Base-by-base conservation (phyloP, 768 basidiomycete genomes). In the Suillus bovinus region DNA sequence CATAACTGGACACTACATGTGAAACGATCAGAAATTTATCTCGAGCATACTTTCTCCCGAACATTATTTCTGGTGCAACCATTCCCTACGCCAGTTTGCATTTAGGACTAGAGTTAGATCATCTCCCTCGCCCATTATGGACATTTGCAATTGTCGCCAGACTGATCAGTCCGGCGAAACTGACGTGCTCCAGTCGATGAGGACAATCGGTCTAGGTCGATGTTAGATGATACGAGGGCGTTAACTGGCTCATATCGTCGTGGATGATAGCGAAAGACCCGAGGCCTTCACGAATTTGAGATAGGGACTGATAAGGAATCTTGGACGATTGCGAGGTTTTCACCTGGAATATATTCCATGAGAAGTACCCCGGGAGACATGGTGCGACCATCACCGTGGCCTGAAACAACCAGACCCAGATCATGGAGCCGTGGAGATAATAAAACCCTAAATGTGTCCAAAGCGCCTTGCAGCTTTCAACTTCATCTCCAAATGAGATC, bases 341-440 rank as follows among this genome's bases (percentile, higher is more conserved):
- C 41, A 2, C 60, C 47, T n/a, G 39, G 60, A 7, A 61, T 61
- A 22, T 56, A 44, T 16, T 61, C 61, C 11, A 56, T 29, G 29
- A 56, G 29, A 17, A 57, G 42, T 7, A 36, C 61, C 6, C 16
- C 4, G 34, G 61, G 61, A 14, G 53, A 33, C 27, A 61, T 61
- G 29, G 53, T 53, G 8, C 53, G 42, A 22, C 31, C 44, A 16
- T 46, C 29, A 4, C 22, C 29, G 3, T 52, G 54, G 39, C 14
- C 46, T 8, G 39, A 29, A 13, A 57, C 5, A 22, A 61, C 33
- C 42, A 6, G 34, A 55, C 53, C 61, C 16, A 9, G 33, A 44
- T 29, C n/a, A 41, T 42, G 34, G n/a, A 61, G 13, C 39, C 42
- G n/a, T 17, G 33, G 60, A 41, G 13, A 55, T 61, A 41, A 4